Base-by-base conservation (phyloP, 1,139 yeast species). In the Candida sp. region DNA sequence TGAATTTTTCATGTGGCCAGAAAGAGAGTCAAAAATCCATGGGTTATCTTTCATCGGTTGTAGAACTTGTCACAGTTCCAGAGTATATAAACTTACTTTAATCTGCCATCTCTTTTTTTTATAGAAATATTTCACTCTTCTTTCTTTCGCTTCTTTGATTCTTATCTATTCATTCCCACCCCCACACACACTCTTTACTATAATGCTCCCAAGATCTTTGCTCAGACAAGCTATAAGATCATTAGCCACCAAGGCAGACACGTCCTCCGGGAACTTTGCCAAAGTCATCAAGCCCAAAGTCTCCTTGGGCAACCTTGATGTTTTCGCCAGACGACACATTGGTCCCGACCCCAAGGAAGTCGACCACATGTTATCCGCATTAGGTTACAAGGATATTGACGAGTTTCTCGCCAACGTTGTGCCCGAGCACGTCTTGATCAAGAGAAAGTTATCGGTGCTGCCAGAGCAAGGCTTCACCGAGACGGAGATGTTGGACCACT, bases 281-380 rank as follows among this genome's bases (percentile, higher is more conserved):
- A 58, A 65, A 32, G 72, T 81, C n/a, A 78, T 70, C 57, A 64
- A 69, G 51, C 77, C 80, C n/a, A 58, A 62, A 35, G 69, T 67
- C 6, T 58, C 69, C 2, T 66, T 71, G 50, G 64, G 61, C 40
- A 78, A 80, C 9, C 73, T 90, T 52, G 99, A 94, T 66, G 87
- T 96, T 2, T 94, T 93, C 69, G 83, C 90, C 47, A 83, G 96
- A 66, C 89, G 98, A 63, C 99, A 94, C 72, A 77, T 92, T 55
- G 99, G 99, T 12, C 96, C 98, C 23, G 78, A 83, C 22, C 84
- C 90, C 0, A 66, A 62, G 1, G 84, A 90, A 55, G 88, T 88
- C 28, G 65, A 72, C 17, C 66, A 70, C 31, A 90, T 93, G 96
- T 79, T 94, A 54, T 56, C 69, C 5, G 71, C 79, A 7, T 77